Evolutionary conservation across 805 yeast species (phyloP), one percentile per base, ranked within the genome.

Genomic region (Pichia cephalocereana): DNA sequence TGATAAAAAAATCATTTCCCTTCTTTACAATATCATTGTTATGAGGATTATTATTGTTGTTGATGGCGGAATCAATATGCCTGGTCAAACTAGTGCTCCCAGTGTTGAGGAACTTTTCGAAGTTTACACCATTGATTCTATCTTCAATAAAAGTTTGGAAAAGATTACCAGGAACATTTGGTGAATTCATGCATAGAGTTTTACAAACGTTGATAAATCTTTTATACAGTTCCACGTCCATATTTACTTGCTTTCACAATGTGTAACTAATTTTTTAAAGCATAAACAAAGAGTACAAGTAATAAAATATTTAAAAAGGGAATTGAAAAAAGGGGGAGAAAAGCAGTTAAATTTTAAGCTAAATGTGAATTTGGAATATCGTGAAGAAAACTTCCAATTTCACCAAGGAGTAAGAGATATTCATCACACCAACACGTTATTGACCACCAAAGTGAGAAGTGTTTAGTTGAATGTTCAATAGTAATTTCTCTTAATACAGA

Each of bases 371-470:
- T 14, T 14, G 37, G 17, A 14, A 34, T 34, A 30, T 32, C 27
- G 38, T 64, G 62, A 26, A 78, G 60, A 52, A 74, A 74, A 0
- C 82, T 82, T 6, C 83, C 82, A 15, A 79, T 63, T 57, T 83
- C 88, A 27, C 82, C 81, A 48, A 75, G 66, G 80, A 87, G 82
- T 2, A 73, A 73, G 51, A 83, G 67, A 72, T 78, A 83, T 57
- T 84, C 91, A 57, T 82, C 87, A 8, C 80, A 68, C 89, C 91
- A 85, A 60, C 88, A 80, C 48, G 85, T 69, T 3, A 83, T 69
- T 41, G 78, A 72, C 87, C 88, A 83, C 91, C 91, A 85, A 3
- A 80, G 76, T 10, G 80, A 80, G 59, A 84, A 82, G 2, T 82
- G 75, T 40, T 72, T 72, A 8, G 49, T 45, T 7, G 80, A 80